Base-by-base conservation (phyloP, 2,329 filamentous ascomycete species). In the Hypoxylon sp. region DNA sequence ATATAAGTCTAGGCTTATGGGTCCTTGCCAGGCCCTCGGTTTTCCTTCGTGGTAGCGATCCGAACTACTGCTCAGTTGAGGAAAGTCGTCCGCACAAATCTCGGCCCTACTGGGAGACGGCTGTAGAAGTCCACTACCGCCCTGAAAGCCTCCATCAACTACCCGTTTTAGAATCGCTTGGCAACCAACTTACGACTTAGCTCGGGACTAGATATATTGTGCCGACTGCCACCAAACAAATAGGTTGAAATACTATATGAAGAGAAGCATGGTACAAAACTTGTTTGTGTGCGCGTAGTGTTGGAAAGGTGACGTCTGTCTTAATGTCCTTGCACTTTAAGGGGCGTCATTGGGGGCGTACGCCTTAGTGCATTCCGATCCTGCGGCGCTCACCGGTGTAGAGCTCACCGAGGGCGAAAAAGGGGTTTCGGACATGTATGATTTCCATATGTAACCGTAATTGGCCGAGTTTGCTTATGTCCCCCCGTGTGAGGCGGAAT, bases 41-140 rank as follows among this genome's bases (percentile, higher is more conserved):
- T 59, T 26, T 50, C 26, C 5, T 47, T 49, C 51, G 25, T 49
- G 44, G 55, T 46, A 50, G 36, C 32, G 41, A 41, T 34, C 40
- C 36, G 26, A 44, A 44, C 44, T 56, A 50, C 40, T 52, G 30
- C 41, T 41, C 21, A 53, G 48, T 50, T 37, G 36, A 56, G 51
- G n/a, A 55, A 44, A 44, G 37, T n/a, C 19, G 34, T 19, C 37
- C 42, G 44, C 37, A 29, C 41, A 43, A 45, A 43, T 48, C 46
- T 52, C 48, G 48, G 55, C 44, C 52, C 48, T 52, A 56, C 51
- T 53, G 48, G 56, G 55, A 56, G 52, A 38, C 47, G 21, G 32
- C 40, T n/a, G n/a, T n/a, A n/a, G 31, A 13, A 32, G 46, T 31
- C 49, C 31, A 42, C 43, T 47, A 15, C 27, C 26, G 35, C 27